Evolutionary conservation across 2,329 filamentous ascomycete species (phyloP), one percentile per base, ranked within the genome.

Genomic region (Apiospora koreana): DNA sequence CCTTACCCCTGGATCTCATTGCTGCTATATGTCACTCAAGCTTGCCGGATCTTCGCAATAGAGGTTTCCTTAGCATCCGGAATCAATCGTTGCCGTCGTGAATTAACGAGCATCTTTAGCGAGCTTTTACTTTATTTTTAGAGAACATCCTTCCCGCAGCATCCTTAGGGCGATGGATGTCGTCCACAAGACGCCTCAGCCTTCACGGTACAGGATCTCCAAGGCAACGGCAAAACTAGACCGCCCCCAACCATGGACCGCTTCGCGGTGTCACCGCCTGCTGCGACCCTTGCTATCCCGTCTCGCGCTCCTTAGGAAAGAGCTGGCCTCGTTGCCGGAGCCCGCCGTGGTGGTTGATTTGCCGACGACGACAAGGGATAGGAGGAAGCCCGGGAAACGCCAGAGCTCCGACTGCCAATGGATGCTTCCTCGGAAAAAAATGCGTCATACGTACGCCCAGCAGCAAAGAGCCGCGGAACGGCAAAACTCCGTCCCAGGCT

Each of bases 231-330:
- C 69, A 38, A 68, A 62, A n/a, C 69, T 69, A 45, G 73, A 75
- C 21, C 45, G 69, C 35, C 69, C 73, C 64, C 73, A 76, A 21
- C 73, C 76, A n/a, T 82, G 83, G 83, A 85, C 82, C 14, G 76
- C 83, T 28, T 78, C 82, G 43, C 79, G 83, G 70, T 85, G 83
- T 68, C 79, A 84, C 68, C 81, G 83, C 28, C 74, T 85, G 54
- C 77, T 85, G 43, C 81, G 83, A 42, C 81, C 82, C 9, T 73
- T 85, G 69, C 78, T 81, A 38, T 84, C 83, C 16, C 78, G 82
- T 62, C 80, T 85, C 45, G 77, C 80, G 72, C 80, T 82, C 45
- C 74, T 85, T 3, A 79, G 78, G 31, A 83, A 79, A 69, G 79
- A 81, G 6, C 69, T 76, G 21, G 69, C 73, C 50, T 70, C 72